Evolutionary conservation across 2,329 filamentous ascomycete species (phyloP).

Genomic region (Alternaria triticimaculans): DNA sequence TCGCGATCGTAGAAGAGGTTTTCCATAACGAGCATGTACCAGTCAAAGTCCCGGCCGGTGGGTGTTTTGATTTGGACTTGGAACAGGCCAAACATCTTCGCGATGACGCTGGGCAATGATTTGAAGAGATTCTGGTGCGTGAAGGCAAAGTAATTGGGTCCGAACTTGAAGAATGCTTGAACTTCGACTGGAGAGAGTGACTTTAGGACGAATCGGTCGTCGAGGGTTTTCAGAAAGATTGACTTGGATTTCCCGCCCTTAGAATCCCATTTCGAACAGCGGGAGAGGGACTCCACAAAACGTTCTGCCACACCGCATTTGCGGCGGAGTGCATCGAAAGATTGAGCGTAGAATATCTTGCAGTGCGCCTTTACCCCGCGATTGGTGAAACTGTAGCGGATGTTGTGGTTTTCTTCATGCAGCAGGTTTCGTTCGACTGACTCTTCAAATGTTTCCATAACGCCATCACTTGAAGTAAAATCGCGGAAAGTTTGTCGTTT

Average conservation of each 20-base stretch:
- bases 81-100: conserved; percentile 99
- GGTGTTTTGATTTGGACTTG: conserved; percentile 98
- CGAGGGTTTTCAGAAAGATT: conserved; percentile 93
- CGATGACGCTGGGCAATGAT: conserved; percentile 89
- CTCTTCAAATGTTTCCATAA: conserved; percentile 58
- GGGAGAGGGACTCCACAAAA: conserved; percentile 91
- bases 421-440: conserved; percentile 87
- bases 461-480: conserved; percentile 22
- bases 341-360: conserved; percentile 98
- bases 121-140: conserved; percentile 97
- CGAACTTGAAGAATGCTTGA: conserved; percentile 91
- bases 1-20: conserved; percentile 96
- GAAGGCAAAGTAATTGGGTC: conserved; percentile 95
- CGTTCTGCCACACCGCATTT: conserved; percentile 94
- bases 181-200: conserved; percentile 90
- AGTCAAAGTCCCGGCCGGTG: conserved; percentile 91
- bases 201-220: conserved; percentile 93
- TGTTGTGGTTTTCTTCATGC: conserved; percentile 84
- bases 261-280: conserved; percentile 97
- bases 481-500: conserved; percentile 74
- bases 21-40: conserved; percentile 94
- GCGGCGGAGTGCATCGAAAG: conserved; percentile 90
- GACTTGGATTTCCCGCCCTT: conserved; percentile 98
- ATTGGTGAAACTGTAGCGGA: conserved; percentile 95
- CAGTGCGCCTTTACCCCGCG: conserved; percentile 94